phyloP scores from a whole-genome alignment of 2,329 filamentous ascomycete species.

The Lecanosticta acicola region DNA sequence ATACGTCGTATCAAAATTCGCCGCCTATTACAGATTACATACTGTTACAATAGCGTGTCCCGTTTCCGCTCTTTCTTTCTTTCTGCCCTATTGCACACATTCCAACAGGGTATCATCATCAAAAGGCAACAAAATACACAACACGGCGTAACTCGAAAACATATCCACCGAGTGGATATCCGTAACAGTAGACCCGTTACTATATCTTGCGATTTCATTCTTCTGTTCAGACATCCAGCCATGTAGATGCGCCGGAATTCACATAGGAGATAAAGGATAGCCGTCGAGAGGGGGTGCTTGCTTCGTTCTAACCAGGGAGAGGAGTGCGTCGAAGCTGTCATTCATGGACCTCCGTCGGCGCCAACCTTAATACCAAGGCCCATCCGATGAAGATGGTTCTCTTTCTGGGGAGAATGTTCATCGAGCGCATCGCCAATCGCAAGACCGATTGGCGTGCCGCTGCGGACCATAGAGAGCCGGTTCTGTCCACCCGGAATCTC shows the following conservation, averaged over 20 bases:
- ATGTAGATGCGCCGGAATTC: neutral
- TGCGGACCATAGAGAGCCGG: constrained; percentile 4
- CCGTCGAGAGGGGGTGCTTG: neutral
- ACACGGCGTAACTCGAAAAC: neutral
- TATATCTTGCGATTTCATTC: neutral
- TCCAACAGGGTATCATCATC: constrained; percentile 1
- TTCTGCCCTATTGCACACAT: neutral
- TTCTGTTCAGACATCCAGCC: neutral
- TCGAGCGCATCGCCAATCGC: constrained; percentile 8
- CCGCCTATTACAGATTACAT: too few relatives aligned
- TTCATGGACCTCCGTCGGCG: neutral
- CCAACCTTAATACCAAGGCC: constrained; percentile 8
- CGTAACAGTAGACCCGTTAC: neutral
- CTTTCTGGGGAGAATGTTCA: neutral
- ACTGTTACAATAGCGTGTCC: neutral
- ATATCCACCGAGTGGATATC: neutral
- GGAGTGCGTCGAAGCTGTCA: too few relatives aligned
- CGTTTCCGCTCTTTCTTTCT: neutral
- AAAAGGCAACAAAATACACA: neutral
- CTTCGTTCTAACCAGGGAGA: too few relatives aligned
- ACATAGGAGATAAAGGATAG: neutral
- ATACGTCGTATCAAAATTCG: too few relatives aligned
- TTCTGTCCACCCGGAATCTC: constrained; percentile 13
- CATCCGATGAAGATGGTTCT: neutral
- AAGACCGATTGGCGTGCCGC: constrained; percentile 14